Base-by-base conservation (phyloP, 108 stramenopile species). In the Craspedostauros australis region DNA sequence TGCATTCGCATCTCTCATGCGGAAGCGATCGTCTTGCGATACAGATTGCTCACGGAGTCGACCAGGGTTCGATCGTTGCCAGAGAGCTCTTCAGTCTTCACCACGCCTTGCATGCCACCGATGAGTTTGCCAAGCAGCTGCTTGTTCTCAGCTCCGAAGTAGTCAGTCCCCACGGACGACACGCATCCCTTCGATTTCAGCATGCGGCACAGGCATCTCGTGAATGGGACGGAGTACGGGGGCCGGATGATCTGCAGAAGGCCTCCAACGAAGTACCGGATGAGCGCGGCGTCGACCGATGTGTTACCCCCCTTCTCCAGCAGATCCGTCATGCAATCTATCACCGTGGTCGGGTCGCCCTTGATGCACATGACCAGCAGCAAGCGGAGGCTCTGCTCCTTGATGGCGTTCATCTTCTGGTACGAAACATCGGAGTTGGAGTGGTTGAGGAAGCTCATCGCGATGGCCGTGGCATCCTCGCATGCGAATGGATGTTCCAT, bases 371-470 rank as follows among this genome's bases (percentile, higher is more conserved):
- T 58, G 47, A 74, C 68, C 3, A 92, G 40, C 29, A 92, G 75
- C 33, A 92, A 55, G 24, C 90, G 66, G 7, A 92, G 62, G 38
- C 70, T 75, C 66, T 92, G 90, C 48, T 92, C 90, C 47, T 86
- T 88, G 64, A 92, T 76, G 34, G 64, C 78, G 61, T 80, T 82
- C 76, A 88, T 75, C 49, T 77, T 92, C 54, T 82, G 76, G 46
- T 84, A 87, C 0, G 82, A 80, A 57, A 92, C 70, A 36, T 92
- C 90, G 24, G 77, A 70, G 42, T 80, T 84, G 6, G 84, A 74
- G 44, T 92, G 90, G 14, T 65, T 60, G 50, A 87, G 51, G 42
- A 92, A 88, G 20, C 68, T 54, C 34, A 88, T 57, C 21, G 90
- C 74, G 9, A 92, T 50, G 16, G 79, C 79, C 15, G 74, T 45